phyloP scores from a whole-genome alignment of 1,284 basidiomycete species.

The Boletus calvinii region DNA sequence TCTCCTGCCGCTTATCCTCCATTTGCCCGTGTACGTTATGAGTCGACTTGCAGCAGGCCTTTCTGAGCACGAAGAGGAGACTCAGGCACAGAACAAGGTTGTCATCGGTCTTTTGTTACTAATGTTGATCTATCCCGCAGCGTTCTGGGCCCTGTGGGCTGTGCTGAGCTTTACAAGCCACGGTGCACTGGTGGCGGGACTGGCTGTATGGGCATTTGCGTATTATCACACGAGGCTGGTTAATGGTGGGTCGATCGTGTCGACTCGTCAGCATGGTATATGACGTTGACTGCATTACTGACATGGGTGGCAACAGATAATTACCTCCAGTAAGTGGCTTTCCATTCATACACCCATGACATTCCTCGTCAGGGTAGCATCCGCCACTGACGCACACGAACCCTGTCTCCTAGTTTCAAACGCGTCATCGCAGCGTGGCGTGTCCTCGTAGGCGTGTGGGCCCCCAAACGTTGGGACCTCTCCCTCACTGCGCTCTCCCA shows the following conservation, averaged over 20 bases:
- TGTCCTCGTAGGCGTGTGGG: conserved; percentile 87
- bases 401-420: conserved; percentile 55
- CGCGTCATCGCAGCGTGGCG: conserved; percentile 87
- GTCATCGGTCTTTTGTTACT: conserved; percentile 78
- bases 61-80: conserved; percentile 86
- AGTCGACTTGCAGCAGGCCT: conserved; percentile 71
- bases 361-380: conserved; percentile 11
- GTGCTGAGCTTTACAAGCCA: conserved; percentile 66
- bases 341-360: conserved; percentile 3
- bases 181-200: conserved; percentile 52
- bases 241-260: conserved; percentile 52
- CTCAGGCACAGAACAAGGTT: conserved; percentile 91
- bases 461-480: conserved; percentile 78
- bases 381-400: conserved; percentile 23
- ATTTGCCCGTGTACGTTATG: conserved; percentile 82
- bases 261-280: conserved; percentile 13
- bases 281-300: conserved; percentile 22
- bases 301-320: conserved; percentile 50
- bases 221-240: conserved; percentile 80
- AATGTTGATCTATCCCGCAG: conserved; percentile 74
- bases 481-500: conserved; percentile 67
- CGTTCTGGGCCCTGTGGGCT: conserved; percentile 81
- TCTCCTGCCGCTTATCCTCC: conserved; percentile 77
- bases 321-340: conserved; percentile 68
- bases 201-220: conserved; percentile 68